phyloP scores from a whole-genome alignment of 2,329 filamentous ascomycete genomes.

The Alternaria solani region DNA sequence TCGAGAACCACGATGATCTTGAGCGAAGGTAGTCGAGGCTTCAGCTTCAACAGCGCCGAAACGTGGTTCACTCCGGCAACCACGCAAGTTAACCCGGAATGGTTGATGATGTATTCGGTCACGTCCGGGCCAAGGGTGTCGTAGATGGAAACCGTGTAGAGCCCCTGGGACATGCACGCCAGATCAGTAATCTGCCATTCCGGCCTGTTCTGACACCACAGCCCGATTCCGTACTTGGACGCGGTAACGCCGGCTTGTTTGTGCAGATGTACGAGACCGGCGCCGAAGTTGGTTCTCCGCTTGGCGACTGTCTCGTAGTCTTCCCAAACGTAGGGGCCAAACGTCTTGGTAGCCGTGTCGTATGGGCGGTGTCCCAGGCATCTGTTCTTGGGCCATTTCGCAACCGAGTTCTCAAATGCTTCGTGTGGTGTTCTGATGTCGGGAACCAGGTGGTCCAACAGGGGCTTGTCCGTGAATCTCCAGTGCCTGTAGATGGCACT shows the following conservation, averaged over 20 bases:
- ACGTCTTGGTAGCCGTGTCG: constrained; percentile 76
- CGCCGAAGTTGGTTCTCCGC: constrained; percentile 83
- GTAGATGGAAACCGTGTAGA: constrained; percentile 93
- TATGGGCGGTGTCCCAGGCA: constrained; percentile 85
- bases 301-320: constrained; percentile 81
- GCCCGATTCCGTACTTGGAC: constrained; percentile 73
- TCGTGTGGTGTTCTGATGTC: constrained; percentile 76
- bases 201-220: constrained; percentile 87
- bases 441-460: constrained; percentile 63
- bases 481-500: constrained; percentile 84
- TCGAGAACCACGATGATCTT: constrained; percentile 92
- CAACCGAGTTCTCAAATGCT: constrained; percentile 73
- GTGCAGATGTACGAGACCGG: constrained; percentile 84
- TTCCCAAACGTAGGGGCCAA: constrained; percentile 81
- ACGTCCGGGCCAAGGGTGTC: constrained; percentile 92
- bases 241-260: constrained; percentile 72
- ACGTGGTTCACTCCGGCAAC: constrained; percentile 83
- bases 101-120: constrained; percentile 95
- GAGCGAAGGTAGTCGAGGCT: constrained; percentile 76
- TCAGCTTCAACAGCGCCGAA: constrained; percentile 80
- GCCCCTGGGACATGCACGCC: constrained; percentile 82
- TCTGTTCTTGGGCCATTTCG: constrained; percentile 69
- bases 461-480: constrained; percentile 74
- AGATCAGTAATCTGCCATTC: constrained; percentile 93
- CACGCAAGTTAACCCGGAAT: constrained; percentile 78